Percentiles rank a stretch among this genome's conserved stretches.
Conservation (phyloP, 345 rosid species). For the Eucalyptus polyanthemos region DNA sequence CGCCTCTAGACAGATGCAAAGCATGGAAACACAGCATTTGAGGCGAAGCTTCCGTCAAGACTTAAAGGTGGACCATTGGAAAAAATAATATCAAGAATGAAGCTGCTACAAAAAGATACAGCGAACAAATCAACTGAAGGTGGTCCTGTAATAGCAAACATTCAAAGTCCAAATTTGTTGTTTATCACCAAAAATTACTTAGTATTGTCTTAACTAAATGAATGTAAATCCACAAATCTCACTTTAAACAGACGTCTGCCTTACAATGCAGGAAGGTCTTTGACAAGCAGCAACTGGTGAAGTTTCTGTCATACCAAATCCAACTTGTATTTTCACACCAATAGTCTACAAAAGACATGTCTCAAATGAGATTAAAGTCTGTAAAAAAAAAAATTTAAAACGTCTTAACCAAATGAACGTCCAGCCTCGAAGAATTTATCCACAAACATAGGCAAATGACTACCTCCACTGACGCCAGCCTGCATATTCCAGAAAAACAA, state of each 20-base stretch:
- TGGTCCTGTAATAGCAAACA: neutral
- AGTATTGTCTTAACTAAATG: neutral
- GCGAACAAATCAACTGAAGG: neutral
- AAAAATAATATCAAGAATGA: neutral
- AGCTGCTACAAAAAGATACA: neutral
- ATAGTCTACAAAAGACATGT: conserved; percentile 43
- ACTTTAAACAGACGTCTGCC: neutral
- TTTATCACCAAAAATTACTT: neutral
- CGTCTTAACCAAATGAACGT: neutral
- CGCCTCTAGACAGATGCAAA: neutral
- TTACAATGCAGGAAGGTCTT: conserved; percentile 52
- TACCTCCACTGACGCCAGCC: conserved; percentile 95
- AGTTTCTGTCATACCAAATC: conserved; percentile 88
- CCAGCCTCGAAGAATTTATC: conserved; percentile 86
- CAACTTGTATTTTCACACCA: conserved; percentile 66
- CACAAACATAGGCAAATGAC: conserved; percentile 69
- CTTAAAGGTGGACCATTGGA: neutral
- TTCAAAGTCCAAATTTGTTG: neutral
- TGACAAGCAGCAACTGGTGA: conserved; percentile 79
- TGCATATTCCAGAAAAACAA: neutral
- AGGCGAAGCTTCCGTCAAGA: neutral
- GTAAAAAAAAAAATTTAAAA: neutral
- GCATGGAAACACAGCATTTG: neutral
- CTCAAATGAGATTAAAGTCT: neutral
- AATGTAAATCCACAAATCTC: neutral